Conservation (phyloP, 208 protist species). For the Lotmaria passim region DNA sequence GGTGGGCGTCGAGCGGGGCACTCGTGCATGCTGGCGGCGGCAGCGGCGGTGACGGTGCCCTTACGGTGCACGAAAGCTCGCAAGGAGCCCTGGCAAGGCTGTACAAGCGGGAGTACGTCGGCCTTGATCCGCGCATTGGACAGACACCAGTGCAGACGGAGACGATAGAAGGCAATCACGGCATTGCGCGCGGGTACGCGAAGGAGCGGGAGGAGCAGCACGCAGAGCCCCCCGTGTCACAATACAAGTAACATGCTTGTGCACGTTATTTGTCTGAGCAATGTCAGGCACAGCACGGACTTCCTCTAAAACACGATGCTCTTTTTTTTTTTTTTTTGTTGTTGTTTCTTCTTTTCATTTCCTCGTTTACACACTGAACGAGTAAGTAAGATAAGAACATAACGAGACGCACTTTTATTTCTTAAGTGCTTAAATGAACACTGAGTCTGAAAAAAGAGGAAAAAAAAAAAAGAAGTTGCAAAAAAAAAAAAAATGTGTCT, state of each 20-base stretch:
- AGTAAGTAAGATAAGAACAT: too few relatives aligned
- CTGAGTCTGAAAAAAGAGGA: too few relatives aligned
- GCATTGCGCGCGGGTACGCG: slow-evolving; percentile 84
- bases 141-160: slow-evolving; percentile 80
- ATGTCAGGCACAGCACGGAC: too few relatives aligned
- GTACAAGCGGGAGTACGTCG: slow-evolving; percentile 76
- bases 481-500: too few relatives aligned
- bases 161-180: slow-evolving; percentile 70
- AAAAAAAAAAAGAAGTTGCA: too few relatives aligned
- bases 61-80: slow-evolving; percentile 30
- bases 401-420: too few relatives aligned
- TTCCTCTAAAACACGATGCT: too few relatives aligned
- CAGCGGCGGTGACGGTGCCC: slow-evolving; percentile 14
- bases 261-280: not conserved
- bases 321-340: not conserved
- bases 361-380: too few relatives aligned
- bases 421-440: too few relatives aligned
- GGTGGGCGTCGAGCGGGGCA: slow-evolving; percentile 18
- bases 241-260: not conserved
- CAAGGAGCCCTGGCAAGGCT: slow-evolving; percentile 64
- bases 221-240: not conserved
- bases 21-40: slow-evolving; percentile 30
- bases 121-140: slow-evolving; percentile 72
- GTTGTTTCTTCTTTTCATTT: too few relatives aligned
- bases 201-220: slow-evolving; percentile 45